These are phyloP conservation scores for Xylariaceae sp. DNA, from an alignment of 2,329 filamentous ascomycete species.

Conservation along the genomic window DNA sequence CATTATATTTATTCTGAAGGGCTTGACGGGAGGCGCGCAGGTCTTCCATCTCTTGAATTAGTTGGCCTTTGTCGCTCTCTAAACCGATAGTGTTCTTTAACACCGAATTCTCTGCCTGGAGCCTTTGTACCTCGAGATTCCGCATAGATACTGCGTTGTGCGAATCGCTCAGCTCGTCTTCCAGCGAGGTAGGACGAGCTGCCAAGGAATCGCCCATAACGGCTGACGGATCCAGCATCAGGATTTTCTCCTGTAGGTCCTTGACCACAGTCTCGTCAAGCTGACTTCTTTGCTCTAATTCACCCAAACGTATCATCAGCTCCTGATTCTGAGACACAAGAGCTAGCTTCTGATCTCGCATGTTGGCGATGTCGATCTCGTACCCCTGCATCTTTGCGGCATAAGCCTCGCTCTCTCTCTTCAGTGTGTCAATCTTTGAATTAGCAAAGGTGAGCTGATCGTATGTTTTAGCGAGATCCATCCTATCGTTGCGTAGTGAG, in stretches of 20 bases:
- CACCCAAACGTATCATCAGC: conserved; percentile 35
- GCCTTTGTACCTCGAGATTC: conserved; percentile 48
- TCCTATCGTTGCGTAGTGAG: conserved; percentile 49
- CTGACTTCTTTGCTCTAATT: conserved; percentile 28
- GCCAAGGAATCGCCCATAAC: conserved; percentile 34
- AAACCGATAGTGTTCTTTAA: conserved; percentile 50
- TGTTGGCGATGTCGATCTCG: conserved; percentile 36
- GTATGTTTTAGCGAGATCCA: conserved; percentile 44
- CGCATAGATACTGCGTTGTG: conserved; percentile 39
- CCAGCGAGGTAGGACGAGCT: conserved; percentile 37
- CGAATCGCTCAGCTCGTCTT: conserved; percentile 54
- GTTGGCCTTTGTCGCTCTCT: conserved; percentile 47
- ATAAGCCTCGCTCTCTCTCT: conserved; percentile 31
- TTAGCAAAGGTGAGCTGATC: conserved; percentile 32
- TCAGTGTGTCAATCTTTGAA: conserved; percentile 33
- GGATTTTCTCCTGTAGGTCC: conserved; percentile 56
- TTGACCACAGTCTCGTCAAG: conserved; percentile 48
- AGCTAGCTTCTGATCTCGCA: conserved; percentile 40
- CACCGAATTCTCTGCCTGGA: conserved; percentile 57
- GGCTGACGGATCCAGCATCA: conserved; percentile 31
- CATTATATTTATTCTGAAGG: conserved; percentile 50
- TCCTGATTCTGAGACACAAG: conserved; percentile 40
- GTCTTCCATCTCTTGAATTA: conserved; percentile 53
- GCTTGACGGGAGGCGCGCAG: conserved; percentile 45
- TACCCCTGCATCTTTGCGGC: conserved; percentile 33